Conservation (phyloP, 176 grass and related monocot genomes). For the Avena sativa region DNA sequence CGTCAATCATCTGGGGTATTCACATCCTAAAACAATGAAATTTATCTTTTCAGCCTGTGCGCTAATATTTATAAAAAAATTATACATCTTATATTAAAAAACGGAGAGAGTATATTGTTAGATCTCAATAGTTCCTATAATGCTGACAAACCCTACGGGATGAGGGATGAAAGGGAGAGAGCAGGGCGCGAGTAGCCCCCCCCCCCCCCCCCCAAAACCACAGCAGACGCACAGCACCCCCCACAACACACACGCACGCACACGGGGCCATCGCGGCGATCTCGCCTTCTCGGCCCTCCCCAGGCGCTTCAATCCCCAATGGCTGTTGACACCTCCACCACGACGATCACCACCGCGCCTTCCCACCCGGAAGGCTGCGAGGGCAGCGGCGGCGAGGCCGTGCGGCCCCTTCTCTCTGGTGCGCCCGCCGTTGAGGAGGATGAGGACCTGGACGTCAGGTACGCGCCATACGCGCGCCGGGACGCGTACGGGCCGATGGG, state of each 20-base stretch:
- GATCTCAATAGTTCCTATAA: too few species aligned
- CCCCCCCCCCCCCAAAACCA: too few species aligned
- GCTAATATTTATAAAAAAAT: too few species aligned
- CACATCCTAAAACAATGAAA: too few species aligned
- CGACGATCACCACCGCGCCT: constrained; percentile 30
- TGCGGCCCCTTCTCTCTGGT: constrained; percentile 43
- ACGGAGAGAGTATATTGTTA: too few species aligned
- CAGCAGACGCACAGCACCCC: too few species aligned
- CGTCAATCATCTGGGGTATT: too few species aligned
- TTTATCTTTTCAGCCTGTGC: too few species aligned
- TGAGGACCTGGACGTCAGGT: constrained; percentile 72
- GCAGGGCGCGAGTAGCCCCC: too few species aligned
- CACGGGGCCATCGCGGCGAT: constrained; percentile 7
- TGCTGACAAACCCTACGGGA: not conserved
- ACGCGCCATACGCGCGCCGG: constrained; percentile 69
- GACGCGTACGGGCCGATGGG: constrained; percentile 90
- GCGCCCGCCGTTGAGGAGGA: constrained; percentile 6
- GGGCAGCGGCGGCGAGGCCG: constrained; percentile 21
- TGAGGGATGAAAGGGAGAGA: not conserved
- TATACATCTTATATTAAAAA: too few species aligned
- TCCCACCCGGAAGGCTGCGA: constrained; percentile 7
- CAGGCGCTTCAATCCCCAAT: constrained; percentile 22
- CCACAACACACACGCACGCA: not conserved
- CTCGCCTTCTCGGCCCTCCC: constrained; percentile 4
- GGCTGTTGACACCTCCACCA: constrained; percentile 42